phyloP scores from a whole-genome alignment of 1,284 basidiomycete genomes.

The Amylostereum chailletii region DNA sequence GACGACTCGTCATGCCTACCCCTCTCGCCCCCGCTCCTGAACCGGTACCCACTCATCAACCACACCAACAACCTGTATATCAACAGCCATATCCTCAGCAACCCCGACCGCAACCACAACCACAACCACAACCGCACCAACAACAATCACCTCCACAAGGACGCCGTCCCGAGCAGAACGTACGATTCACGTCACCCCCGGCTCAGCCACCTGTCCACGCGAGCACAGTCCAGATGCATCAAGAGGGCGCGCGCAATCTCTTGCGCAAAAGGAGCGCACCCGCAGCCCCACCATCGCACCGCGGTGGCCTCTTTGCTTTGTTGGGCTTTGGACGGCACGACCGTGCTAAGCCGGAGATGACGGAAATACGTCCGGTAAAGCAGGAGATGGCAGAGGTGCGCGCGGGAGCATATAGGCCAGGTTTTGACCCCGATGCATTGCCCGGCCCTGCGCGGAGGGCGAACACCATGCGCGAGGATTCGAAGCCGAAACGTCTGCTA shows the following conservation, averaged over 20 bases:
- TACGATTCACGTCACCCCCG: neutral
- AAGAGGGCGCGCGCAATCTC: constrained; percentile 4
- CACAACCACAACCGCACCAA: constrained; percentile 1
- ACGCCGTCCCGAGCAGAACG: neutral
- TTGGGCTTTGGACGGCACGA: too few relatives aligned
- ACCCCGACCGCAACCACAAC: constrained; percentile 1
- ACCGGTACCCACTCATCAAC: constrained; percentile 4
- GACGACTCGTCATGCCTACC: constrained; percentile 57
- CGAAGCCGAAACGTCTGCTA: too few relatives aligned
- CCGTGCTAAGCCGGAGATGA: too few relatives aligned
- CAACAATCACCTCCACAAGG: neutral
- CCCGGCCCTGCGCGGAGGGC: too few relatives aligned
- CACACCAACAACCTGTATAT: neutral
- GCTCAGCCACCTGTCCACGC: neutral
- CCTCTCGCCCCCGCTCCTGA: constrained; percentile 29
- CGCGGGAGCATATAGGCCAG: too few relatives aligned
- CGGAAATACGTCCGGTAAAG: too few relatives aligned
- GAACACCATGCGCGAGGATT: too few relatives aligned
- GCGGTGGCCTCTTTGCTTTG: neutral
- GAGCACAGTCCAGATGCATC: constrained; percentile 1
- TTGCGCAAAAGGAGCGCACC: constrained; percentile 8
- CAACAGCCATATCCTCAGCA: neutral
- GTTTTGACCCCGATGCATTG: too few relatives aligned
- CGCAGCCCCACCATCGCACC: neutral
- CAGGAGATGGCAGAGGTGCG: too few relatives aligned